Evolutionary conservation across 352 stramenopile species (phyloP), one percentile per base, ranked within the genome.

Genomic region (Elongisporangium undulatum): DNA sequence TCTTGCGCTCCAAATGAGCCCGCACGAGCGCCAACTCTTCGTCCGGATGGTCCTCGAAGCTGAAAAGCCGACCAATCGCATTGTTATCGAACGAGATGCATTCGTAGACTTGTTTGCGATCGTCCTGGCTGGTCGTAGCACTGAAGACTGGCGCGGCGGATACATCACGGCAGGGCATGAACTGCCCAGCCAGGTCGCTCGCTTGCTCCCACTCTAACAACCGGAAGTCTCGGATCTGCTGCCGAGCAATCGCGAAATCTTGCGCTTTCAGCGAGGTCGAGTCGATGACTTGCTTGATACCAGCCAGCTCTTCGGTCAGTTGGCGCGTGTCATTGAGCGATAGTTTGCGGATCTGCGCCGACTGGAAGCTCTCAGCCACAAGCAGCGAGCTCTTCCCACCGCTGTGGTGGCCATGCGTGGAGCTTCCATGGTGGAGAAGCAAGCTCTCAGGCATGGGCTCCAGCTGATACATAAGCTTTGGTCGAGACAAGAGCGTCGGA

Each of bases 51-150:
- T 77, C 64, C 56, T 92, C 82, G 41, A 87, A 68, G 34, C 79
- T 77, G 16, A 92, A 80, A 12, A 92, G 58, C 15, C 77, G 68
- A 7, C 69, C 64, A 51, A 92, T 78, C 9, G 69, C 80, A 10
- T 58, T 61, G 61, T 89, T 87, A 0, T 77, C 75, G 39, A 87
- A 75, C 22, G 68, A 72, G 34, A 92, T 67, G 58, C 75, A 89
- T 55, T 89, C 75, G 53, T 74, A 85, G 8, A 90, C 56, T 20
- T 90, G 72, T 8, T 68, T 63, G 0, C 82, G 75, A 34, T 70
- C 58, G 50, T 90, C 79, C 2, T 59, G 29, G 16, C 41, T 22
- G 22, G 34, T 39, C 22, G 41, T 24, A 20, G 38, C 15, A 17
- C 24, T 7, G 24, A 34, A 34, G 7, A 21, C 21, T 48, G 39